These are phyloP conservation scores for Ogataea trehalophila DNA, from an alignment of 805 yeast genomes.

Conservation along the genomic window DNA sequence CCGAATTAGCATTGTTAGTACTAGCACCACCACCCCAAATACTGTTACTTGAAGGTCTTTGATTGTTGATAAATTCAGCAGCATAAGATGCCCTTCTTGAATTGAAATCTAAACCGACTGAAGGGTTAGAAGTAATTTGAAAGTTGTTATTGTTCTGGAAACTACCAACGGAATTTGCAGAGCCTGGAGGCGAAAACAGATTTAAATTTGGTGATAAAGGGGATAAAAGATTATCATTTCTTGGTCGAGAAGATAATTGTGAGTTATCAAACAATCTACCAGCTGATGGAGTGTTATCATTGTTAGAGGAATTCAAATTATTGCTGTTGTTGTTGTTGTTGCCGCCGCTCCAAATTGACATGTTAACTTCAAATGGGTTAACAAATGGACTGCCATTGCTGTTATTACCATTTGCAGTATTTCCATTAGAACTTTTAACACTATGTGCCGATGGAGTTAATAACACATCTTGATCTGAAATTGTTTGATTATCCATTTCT, in stretches of 20 bases:
- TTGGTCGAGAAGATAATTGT: constrained; percentile 1
- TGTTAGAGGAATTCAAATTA: not conserved
- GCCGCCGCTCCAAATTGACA: constrained; percentile 17
- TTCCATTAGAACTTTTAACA: not conserved
- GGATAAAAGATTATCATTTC: constrained; percentile 9
- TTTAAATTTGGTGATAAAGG: constrained; percentile 17
- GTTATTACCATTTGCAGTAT: not conserved
- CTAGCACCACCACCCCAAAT: constrained; percentile 5
- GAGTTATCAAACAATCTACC: not conserved
- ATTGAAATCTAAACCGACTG: constrained; percentile 5
- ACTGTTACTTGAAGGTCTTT: constrained; percentile 14
- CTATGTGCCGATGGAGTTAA: constrained; percentile 4
- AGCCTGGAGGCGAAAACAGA: constrained; percentile 9
- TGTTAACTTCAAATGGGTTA: constrained; percentile 24
- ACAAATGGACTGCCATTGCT: constrained; percentile 8
- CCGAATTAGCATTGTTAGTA: constrained; percentile 6
- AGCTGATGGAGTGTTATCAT: not conserved
- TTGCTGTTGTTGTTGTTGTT: not conserved
- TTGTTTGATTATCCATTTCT: constrained; percentile 19
- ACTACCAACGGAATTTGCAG: constrained; percentile 1
- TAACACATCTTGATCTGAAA: constrained; percentile 11
- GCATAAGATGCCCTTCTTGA: constrained; percentile 19
- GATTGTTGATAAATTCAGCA: constrained; percentile 16
- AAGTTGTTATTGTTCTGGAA: constrained; percentile 1
- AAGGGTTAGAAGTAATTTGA: not conserved